phyloP scores from a whole-genome alignment of 2,329 filamentous ascomycete genomes.

The Mollisiaceae sp. region DNA sequence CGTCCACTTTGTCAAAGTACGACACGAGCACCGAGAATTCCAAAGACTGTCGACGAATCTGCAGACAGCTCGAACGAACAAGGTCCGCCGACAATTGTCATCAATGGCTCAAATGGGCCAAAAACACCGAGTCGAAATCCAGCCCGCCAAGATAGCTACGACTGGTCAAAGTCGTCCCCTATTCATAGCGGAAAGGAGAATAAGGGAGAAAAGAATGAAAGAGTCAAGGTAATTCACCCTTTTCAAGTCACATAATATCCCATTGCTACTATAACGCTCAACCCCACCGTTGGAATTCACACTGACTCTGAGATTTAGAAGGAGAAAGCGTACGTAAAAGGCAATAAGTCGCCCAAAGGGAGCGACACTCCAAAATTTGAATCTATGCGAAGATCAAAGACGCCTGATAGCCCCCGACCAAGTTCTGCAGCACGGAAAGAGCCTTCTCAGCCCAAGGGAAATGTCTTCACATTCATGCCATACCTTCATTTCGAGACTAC shows the following conservation, averaged over 20 bases:
- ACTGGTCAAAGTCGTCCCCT: conserved; percentile 21
- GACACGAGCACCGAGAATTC: conserved; percentile 24
- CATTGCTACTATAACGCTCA: background rate
- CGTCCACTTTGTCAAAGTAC: conserved; percentile 37
- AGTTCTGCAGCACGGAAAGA: conserved; percentile 26
- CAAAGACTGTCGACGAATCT: conserved; percentile 11
- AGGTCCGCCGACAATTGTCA: conserved; percentile 31
- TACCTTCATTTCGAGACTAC: conserved; percentile 39
- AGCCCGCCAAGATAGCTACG: conserved; percentile 23
- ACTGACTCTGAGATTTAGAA: background rate
- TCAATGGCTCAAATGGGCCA: conserved; percentile 29
- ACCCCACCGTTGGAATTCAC: background rate
- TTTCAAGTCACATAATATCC: background rate
- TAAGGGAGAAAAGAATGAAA: background rate
- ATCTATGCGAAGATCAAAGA: conserved; percentile 12
- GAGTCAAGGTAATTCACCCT: background rate
- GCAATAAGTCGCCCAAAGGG: conserved; percentile 34
- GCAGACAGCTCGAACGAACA: conserved; percentile 17
- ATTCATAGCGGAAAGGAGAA: conserved; percentile 13
- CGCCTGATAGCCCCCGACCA: conserved; percentile 20
- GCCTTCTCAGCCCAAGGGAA: conserved; percentile 25
- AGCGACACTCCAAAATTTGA: conserved; percentile 26
- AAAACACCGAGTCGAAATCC: conserved; percentile 24
- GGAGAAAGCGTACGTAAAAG: conserved; percentile 25
- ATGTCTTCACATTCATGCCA: conserved; percentile 37